Evolutionary conservation across 768 basidiomycete species (phyloP).

Genomic region (Lepiota brunneoincarnata): DNA sequence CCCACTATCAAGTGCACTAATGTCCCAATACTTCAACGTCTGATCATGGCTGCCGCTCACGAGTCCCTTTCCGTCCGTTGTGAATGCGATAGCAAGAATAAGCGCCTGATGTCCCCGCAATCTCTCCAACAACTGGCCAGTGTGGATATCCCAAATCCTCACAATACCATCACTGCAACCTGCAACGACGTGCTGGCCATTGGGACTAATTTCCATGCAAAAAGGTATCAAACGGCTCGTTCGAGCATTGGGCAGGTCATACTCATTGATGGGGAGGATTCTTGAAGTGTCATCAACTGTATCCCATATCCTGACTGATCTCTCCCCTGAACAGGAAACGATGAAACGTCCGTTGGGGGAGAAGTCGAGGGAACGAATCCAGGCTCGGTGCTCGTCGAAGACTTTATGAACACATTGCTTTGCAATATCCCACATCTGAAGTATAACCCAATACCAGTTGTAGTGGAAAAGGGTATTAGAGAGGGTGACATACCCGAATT

Average conservation of each 20-base stretch:
- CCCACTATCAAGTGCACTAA: slow-evolving; percentile 71
- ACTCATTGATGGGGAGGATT: slow-evolving; percentile 39
- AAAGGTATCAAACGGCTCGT: slow-evolving; percentile 57
- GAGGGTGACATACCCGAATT: slow-evolving; percentile 63
- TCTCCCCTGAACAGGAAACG: slow-evolving; percentile 79
- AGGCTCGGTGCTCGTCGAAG: slow-evolving; percentile 84
- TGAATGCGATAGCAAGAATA: slow-evolving; percentile 87
- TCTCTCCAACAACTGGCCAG: slow-evolving; percentile 62
- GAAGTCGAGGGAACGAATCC: slow-evolving; percentile 90
- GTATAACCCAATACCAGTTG: slow-evolving; percentile 26
- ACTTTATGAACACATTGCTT: slow-evolving; percentile 69
- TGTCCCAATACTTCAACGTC: slow-evolving; percentile 82
- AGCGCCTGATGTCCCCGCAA: slow-evolving; percentile 74
- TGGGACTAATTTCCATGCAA: slow-evolving; percentile 70
- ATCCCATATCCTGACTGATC: slow-evolving; percentile 41
- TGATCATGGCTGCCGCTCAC: slow-evolving; percentile 87
- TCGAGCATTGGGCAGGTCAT: slow-evolving; percentile 38
- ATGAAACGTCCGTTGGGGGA: slow-evolving; percentile 76
- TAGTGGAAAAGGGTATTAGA: not conserved
- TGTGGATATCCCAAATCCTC: slow-evolving; percentile 71
- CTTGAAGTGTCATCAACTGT: slow-evolving; percentile 28
- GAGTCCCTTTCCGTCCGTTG: slow-evolving; percentile 84
- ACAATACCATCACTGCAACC: slow-evolving; percentile 69
- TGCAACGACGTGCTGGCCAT: slow-evolving; percentile 60
- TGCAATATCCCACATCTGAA: slow-evolving; percentile 89